Conservation (phyloP, 768 basidiomycete genomes). For the Lyophyllum semitale region DNA sequence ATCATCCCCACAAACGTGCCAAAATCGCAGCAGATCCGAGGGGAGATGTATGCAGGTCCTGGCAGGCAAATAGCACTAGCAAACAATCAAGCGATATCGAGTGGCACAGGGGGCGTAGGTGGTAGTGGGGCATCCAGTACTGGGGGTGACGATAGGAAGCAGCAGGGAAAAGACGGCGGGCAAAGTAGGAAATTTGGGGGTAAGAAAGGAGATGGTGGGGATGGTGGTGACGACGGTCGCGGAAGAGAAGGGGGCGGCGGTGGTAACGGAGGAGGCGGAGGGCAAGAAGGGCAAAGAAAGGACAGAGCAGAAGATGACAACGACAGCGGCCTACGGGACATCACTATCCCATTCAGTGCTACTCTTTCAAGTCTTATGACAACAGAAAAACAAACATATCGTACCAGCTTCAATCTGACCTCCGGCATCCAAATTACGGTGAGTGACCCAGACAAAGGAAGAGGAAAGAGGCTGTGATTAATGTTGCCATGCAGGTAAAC, state of each 20-base stretch:
- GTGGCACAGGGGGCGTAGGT: background rate
- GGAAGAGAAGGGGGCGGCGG: background rate
- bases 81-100: background rate
- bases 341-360: conserved; percentile 2
- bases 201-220: background rate
- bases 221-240: background rate
- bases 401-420: background rate
- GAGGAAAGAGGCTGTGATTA: no score
- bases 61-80: background rate
- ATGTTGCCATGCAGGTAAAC: background rate
- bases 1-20: background rate
- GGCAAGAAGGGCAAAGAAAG: no score
- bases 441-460: background rate
- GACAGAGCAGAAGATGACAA: background rate
- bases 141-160: background rate
- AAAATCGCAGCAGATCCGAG: background rate
- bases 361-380: background rate
- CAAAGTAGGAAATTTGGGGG: background rate
- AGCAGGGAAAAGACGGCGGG: no score
- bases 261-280: background rate
- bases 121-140: background rate
- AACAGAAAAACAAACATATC: background rate
- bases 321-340: background rate
- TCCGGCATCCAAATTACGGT: background rate
- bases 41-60: background rate